Percentiles rank a stretch among this genome's conserved stretches.
Evolutionary conservation across 2,329 filamentous ascomycete genomes (phyloP).

Genomic region (Lasiodiplodia sp.): DNA sequence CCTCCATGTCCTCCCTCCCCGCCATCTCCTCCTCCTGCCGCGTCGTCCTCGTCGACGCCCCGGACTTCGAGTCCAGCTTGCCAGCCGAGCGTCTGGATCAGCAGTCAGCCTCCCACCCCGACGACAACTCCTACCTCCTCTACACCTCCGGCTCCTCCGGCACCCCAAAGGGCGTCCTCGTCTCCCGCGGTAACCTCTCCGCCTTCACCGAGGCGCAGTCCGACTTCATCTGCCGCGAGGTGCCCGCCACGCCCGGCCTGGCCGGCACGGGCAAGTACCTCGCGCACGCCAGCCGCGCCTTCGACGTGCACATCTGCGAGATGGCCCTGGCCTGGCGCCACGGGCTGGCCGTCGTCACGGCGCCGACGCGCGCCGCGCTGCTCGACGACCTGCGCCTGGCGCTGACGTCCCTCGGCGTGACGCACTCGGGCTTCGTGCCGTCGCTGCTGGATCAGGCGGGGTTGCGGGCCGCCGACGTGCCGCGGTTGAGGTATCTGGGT

Average conservation of each 20-base stretch:
- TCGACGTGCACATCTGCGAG: slow-evolving; percentile 94
- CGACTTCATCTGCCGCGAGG: background rate
- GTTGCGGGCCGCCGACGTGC: too few species aligned
- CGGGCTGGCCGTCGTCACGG: slow-evolving; percentile 75
- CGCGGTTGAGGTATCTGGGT: slow-evolving; percentile 46
- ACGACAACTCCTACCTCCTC: slow-evolving; percentile 76
- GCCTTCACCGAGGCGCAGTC: slow-evolving; percentile 57
- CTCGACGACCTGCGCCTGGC: slow-evolving; percentile 75
- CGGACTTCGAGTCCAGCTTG: slow-evolving; percentile 30
- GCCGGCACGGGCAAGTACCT: background rate
- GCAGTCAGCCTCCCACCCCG: slow-evolving; percentile 34
- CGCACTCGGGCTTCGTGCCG: slow-evolving; percentile 82
- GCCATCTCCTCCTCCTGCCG: slow-evolving; percentile 22
- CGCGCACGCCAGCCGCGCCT: background rate
- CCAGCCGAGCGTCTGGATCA: too few species aligned
- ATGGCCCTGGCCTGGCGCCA: slow-evolving; percentile 89
- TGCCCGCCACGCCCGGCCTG: background rate
- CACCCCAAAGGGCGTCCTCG: slow-evolving; percentile 98
- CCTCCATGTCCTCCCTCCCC: slow-evolving; percentile 20
- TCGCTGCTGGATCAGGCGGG: slow-evolving; percentile 33
- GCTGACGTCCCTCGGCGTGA: slow-evolving; percentile 77
- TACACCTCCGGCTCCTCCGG: slow-evolving; percentile 98
- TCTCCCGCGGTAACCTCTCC: slow-evolving; percentile 83
- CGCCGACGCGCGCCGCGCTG: slow-evolving; percentile 68
- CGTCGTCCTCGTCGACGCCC: slow-evolving; percentile 28